Base-by-base conservation (phyloP, 2,329 filamentous ascomycete species). In the Xylariaceae sp. region DNA sequence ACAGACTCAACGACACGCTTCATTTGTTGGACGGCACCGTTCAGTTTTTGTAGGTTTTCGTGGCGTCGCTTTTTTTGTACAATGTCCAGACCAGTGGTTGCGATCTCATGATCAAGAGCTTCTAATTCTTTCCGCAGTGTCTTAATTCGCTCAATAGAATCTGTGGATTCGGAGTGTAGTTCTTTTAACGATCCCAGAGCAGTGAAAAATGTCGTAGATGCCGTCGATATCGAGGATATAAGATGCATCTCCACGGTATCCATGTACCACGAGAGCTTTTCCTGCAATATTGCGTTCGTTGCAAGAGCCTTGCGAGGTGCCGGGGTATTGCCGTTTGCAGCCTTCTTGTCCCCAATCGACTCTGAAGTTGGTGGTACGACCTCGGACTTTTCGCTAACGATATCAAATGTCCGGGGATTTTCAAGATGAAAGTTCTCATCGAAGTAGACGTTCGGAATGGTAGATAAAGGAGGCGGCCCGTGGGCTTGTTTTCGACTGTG, bases 211-310 rank as follows among this genome's bases (percentile, higher is more conserved):
- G 92, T 96, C 0, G 90, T 91, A 0, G 94, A 97, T 1, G 94
- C 94, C 0, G 89, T 91, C 2, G 92, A 97, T 58, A 99, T 99
- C 0, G 92, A 96, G 30, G 89, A 90, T 63, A 99, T 96, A 7
- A 99, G 77, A 68, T 99, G 94, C 51, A 99, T 90, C 69, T 99
- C 94, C 19, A 99, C 91, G 0, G 94, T 99, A 69, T 99, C 94
- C 91, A 99, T 96, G 70, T 99, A 99, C 94, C 94, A 99, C 0
- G 94, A 97, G 12, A 99, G 77, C 71, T 99, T 99, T 71, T 99
- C 94, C 69, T 99, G 94, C 34, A 99, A 71, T 54, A 99, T 99
- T 0, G 94, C 94, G 71, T 99, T 99, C 0, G 92, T 96, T 7
- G 92, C 92, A 26, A 99, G 76, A 1, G 89, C 88, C 69, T 96